Evolutionary conservation across 2,329 filamentous ascomycete species (phyloP).

Genomic region (Aspergillus sp.): DNA sequence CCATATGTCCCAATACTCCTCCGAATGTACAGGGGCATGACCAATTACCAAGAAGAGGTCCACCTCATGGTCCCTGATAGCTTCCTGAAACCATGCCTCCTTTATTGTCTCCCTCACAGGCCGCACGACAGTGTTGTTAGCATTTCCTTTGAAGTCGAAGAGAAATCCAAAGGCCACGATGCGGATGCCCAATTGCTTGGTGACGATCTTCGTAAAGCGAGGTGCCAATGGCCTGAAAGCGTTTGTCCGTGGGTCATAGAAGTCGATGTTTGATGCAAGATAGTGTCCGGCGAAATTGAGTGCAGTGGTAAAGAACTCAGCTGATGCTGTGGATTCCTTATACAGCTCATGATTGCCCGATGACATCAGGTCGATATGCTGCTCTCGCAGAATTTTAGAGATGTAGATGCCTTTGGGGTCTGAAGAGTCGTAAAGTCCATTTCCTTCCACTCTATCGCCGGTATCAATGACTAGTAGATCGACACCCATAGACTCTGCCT

Average conservation of each 20-base stretch:
- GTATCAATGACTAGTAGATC: conserved; percentile 95
- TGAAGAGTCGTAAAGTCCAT: conserved; percentile 90
- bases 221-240: conserved; percentile 74
- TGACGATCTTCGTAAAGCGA: conserved; percentile 85
- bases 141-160: conserved; percentile 89
- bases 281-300: conserved; percentile 81
- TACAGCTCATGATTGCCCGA: conserved; percentile 97
- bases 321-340: conserved; percentile 71
- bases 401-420: conserved; percentile 84
- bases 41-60: conserved; percentile 86
- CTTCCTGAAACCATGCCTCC: conserved; percentile 84
- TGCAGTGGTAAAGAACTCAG: conserved; percentile 77
- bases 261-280: conserved; percentile 90
- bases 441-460: conserved; percentile 89
- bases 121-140: conserved; percentile 85
- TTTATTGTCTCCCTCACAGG: conserved; percentile 77
- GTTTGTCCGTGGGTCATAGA: conserved; percentile 71
- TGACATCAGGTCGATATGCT: conserved; percentile 80
- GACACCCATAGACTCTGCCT: conserved; percentile 73
- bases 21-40: conserved; percentile 79
- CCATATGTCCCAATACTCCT: conserved; percentile 77
- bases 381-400: conserved; percentile 81
- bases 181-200: conserved; percentile 81
- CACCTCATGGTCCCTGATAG: conserved; percentile 74
- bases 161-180: conserved; percentile 91